Conservation (phyloP, 2,329 filamentous ascomycete species). For the Fusarium neocosmosporiellum region DNA sequence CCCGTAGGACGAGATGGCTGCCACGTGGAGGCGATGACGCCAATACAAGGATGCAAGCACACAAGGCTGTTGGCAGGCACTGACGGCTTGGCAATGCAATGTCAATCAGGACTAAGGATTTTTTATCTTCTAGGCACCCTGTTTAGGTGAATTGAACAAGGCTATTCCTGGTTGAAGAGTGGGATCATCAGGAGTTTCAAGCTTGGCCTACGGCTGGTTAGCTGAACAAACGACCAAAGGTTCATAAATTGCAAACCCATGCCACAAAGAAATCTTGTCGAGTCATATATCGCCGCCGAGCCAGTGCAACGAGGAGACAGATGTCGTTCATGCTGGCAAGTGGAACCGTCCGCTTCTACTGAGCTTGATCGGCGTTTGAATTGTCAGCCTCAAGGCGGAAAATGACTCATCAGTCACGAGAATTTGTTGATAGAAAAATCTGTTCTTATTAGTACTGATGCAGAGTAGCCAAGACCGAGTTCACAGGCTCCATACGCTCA, state of each 20-base stretch:
- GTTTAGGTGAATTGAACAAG: not conserved
- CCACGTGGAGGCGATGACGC: slow-evolving; percentile 4
- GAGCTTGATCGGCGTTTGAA: not conserved
- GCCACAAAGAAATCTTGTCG: not conserved
- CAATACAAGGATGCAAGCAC: not conserved
- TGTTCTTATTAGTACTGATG: not conserved
- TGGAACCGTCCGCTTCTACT: not conserved
- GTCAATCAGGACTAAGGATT: not conserved
- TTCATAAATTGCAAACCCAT: not conserved
- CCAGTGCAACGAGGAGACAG: not conserved
- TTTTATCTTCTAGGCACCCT: not conserved
- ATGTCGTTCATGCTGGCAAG: not conserved
- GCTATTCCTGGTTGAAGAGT: not conserved
- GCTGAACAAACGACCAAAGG: not conserved
- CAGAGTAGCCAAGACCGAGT: not conserved
- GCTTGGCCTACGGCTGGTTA: not conserved
- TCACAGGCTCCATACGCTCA: not conserved
- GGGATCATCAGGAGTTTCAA: not conserved
- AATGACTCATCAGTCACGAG: not conserved
- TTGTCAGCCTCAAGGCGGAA: not conserved
- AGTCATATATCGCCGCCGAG: not conserved
- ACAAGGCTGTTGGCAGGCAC: not conserved
- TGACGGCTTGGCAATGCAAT: not conserved
- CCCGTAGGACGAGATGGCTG: not conserved
- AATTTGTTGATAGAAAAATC: not conserved